Conservation (phyloP, 2,329 filamentous ascomycete species). For the Onygenales sp. region DNA sequence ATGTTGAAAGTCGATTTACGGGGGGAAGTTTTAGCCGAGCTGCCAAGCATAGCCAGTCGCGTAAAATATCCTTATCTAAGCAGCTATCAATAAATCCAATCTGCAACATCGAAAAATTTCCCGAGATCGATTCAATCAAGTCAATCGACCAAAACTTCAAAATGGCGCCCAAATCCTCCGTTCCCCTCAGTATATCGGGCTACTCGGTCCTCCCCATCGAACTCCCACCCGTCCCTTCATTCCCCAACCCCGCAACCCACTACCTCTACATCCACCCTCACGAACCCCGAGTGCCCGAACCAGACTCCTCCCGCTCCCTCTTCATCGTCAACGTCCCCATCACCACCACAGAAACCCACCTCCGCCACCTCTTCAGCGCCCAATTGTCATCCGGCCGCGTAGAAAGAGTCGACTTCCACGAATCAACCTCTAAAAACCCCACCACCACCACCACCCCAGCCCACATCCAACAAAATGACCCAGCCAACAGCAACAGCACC, state of each 20-base stretch:
- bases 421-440: conserved; percentile 29
- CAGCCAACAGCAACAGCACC: conserved; percentile 24
- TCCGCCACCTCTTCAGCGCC: conserved; percentile 64
- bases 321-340: conserved; percentile 86
- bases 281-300: conserved; percentile 64
- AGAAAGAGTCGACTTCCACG: conserved; percentile 67
- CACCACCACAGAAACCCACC: conserved; percentile 68
- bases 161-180: conserved; percentile 21
- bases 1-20: not conserved
- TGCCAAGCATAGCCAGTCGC: conserved; percentile 11
- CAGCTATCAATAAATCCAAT: not conserved
- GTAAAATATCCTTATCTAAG: conserved; percentile 13
- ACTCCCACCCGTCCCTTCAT: conserved; percentile 55
- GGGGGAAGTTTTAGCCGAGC: conserved; percentile 3
- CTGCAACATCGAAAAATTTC: not conserved
- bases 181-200: conserved; percentile 37
- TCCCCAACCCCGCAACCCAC: conserved; percentile 56
- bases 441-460: conserved; percentile 13
- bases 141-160: conserved; percentile 16
- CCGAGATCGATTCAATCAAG: not conserved
- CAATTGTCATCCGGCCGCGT: conserved; percentile 71
- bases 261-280: conserved; percentile 82
- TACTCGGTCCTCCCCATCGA: conserved; percentile 62
- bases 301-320: conserved; percentile 66
- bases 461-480: conserved; percentile 1